Percentiles rank a stretch among this genome's conserved stretches.
Evolutionary conservation across 179 eudicot species (phyloP).

Genomic region (Camellia oleifera): DNA sequence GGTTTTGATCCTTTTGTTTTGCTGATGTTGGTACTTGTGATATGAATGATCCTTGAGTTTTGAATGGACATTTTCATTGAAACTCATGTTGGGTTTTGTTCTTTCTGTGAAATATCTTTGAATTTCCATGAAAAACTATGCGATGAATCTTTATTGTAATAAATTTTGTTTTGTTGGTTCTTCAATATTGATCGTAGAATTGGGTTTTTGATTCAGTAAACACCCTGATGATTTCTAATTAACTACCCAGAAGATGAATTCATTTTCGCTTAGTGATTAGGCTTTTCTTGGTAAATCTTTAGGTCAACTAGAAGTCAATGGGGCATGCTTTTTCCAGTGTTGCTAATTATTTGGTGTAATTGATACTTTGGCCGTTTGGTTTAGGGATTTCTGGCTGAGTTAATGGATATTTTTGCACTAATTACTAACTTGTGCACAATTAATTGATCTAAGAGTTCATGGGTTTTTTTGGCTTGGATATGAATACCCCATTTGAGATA

Average conservation of each 20-base stretch:
- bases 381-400: neutral
- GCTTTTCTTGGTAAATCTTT: neutral
- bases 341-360: neutral
- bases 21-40: neutral
- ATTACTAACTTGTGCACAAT: neutral
- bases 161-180: neutral
- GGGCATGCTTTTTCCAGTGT: neutral
- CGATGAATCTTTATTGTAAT: neutral
- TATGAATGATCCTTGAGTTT: neutral
- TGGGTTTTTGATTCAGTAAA: neutral
- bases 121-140: neutral
- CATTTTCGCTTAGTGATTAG: neutral
- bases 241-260: neutral
- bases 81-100: slow-evolving; percentile 2
- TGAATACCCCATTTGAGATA: neutral
- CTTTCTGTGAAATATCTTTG: neutral
- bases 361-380: neutral
- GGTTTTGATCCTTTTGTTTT: neutral
- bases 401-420: neutral
- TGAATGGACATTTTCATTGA: neutral
- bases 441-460: neutral
- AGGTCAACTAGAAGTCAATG: slow-evolving; percentile 21
- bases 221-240: neutral
- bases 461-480: neutral
- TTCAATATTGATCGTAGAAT: neutral